Evolutionary conservation across 2,329 filamentous ascomycete species (phyloP), one percentile per base, ranked within the genome.

Genomic region (Akanthomyces muscarius): DNA sequence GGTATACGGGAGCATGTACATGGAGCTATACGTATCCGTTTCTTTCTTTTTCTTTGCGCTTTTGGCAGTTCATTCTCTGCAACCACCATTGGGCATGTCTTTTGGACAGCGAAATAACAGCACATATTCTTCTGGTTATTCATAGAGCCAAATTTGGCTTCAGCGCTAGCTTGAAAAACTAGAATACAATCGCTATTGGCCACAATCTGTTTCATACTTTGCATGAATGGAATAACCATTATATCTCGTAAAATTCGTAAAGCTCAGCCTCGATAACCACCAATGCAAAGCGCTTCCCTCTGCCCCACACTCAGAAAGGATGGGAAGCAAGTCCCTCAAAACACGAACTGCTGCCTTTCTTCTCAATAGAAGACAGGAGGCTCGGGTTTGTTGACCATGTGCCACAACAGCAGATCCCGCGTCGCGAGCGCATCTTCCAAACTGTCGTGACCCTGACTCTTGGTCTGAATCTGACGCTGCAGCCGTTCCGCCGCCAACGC

Each of bases 401-500:
- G 73, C 76, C 77, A 79, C 52, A 75, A 69, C 5, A 76, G 68
- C 42, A 81, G 62, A 63, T 81, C 78, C 14, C 80, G 69, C 4
- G 74, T 72, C 0, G 78, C 78, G 53, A 79, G 65, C 5, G 78
- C 78, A 64, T 82, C 79, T 65, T 82, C 78, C 18, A 79, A 52
- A 60, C 77, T 80, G 65, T 80, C 76, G 61, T 80, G 78, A 8
- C 74, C 74, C 28, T 57, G 61, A 10, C 68, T 69, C 3, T 69
- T 71, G 10, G 69, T 66, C 63, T 78, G 80, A 30, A 82, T 80
- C 1, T 68, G 62, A n/a, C 75, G 71, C 14, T 71, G 68, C 1
- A 82, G 71, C 25, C 77, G 69, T 44, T 73, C 69, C 7, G 68
- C 66, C 0, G 75, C 66, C 30, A 82, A 69, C 0, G 65, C 71